Base-by-base conservation (phyloP, 495 filamentous ascomycete species). In the Penicillium nucicola region DNA sequence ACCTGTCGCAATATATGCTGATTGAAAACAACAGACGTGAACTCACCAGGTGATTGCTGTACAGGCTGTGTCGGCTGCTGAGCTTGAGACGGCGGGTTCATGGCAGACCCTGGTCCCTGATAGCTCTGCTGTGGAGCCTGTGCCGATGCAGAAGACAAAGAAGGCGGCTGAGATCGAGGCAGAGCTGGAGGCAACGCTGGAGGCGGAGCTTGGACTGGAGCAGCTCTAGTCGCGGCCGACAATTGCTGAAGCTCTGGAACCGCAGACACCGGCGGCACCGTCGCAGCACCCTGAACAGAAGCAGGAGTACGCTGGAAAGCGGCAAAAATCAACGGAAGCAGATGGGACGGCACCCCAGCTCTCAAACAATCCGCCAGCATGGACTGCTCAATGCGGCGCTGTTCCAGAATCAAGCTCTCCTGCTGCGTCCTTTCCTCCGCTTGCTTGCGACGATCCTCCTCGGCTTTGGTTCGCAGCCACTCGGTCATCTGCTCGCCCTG, bases 391-490 rank as follows among this genome's bases (percentile, higher is more conserved):
- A 92, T 79, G 62, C 78, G 86, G 41, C 92, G 82, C 65, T 89
- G 88, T 64, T 97, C 92, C 37, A 95, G 68, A 37, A 83, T 79
- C 25, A 86, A 71, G 18, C 76, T 73, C 65, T 92, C 91, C 62
- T 96, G 91, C 45, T 84, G 80, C 18, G 89, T 95, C 74, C 80
- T 89, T 67, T 96, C 88, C 66, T 93, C 89, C 66, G 97, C 91
- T 65, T 92, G 88, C 62, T 76, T 88, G 58, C 86, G 82, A 53
- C 81, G 82, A 51, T 93, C 89, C 56, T 96, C 92, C 68, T 97
- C 92, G 2, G 83, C 77, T 70, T 88, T 95, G 12, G 90, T 88
- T 40, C 79, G 65, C 3, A 96, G 76, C 90, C 89, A 97, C 52
- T 78, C 83, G 49, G 84, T 83, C 86, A 90, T 87, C 30, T 92